Evolutionary conservation across 2,329 filamentous ascomycete genomes (phyloP).

Genomic region (Fusarium nanum): DNA sequence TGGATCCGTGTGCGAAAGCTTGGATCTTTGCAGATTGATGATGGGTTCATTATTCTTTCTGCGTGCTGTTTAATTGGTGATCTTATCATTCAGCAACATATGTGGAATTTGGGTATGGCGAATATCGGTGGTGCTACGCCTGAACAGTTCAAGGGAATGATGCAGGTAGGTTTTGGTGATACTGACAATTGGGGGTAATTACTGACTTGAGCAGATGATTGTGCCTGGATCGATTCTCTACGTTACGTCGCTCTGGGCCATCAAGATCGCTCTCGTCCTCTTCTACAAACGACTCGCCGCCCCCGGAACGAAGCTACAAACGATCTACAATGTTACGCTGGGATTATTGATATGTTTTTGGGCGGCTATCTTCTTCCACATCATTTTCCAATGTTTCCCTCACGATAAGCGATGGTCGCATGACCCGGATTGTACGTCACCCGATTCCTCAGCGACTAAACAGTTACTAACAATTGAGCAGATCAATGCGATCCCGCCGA

Average conservation of each 20-base stretch:
- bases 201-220: conserved; percentile 48
- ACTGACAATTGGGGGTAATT: background rate
- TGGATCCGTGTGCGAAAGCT: conserved; percentile 40
- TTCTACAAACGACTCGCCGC: conserved; percentile 56
- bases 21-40: conserved; percentile 30
- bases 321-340: conserved; percentile 53
- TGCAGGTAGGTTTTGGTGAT: conserved; percentile 28
- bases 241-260: conserved; percentile 55
- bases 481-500: conserved; percentile 36
- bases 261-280: conserved; percentile 55
- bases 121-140: conserved; percentile 37
- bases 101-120: conserved; percentile 46
- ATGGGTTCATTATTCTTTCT: conserved; percentile 34
- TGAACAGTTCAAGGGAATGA: conserved; percentile 44
- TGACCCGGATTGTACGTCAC: background rate
- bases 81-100: conserved; percentile 40
- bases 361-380: conserved; percentile 53
- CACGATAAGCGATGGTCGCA: conserved; percentile 49
- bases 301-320: conserved; percentile 50
- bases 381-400: conserved; percentile 55
- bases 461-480: too few relatives aligned
- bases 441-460: too few relatives aligned
- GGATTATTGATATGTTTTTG: conserved; percentile 48
- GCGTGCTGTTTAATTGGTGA: conserved; percentile 40
- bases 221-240: conserved; percentile 56